phyloP scores from a whole-genome alignment of 768 basidiomycete genomes.

The Mycena pura region DNA sequence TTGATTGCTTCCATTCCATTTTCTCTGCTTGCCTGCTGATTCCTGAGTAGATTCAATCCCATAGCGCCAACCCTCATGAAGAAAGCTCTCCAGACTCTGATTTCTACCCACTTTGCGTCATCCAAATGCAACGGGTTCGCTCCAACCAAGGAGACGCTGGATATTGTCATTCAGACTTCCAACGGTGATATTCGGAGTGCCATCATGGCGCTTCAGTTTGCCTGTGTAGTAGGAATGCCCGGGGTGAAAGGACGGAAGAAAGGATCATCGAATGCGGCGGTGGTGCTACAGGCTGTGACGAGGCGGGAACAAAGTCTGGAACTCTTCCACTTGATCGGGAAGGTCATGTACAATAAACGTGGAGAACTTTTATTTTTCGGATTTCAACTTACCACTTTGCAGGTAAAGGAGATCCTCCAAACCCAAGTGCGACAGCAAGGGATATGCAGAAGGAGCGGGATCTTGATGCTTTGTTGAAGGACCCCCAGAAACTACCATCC shows the following conservation, averaged over 20 bases:
- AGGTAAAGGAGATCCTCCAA: slow-evolving; percentile 81
- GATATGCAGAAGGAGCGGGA: slow-evolving; percentile 69
- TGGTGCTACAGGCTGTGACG: slow-evolving; percentile 75
- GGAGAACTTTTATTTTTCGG: slow-evolving; percentile 27
- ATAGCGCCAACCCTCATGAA: slow-evolving; percentile 87
- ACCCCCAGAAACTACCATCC: slow-evolving; percentile 62
- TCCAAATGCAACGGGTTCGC: slow-evolving; percentile 32
- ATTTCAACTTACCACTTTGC: slow-evolving; percentile 11
- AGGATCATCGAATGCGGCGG: slow-evolving; percentile 33
- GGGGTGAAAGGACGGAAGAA: slow-evolving; percentile 39
- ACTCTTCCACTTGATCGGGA: slow-evolving; percentile 93
- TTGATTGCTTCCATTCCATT: background rate
- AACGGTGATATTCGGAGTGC: slow-evolving; percentile 95
- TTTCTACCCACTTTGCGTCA: slow-evolving; percentile 54
- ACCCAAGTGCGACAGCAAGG: slow-evolving; percentile 59
- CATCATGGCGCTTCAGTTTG: slow-evolving; percentile 92
- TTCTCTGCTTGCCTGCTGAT: background rate
- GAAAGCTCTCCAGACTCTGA: slow-evolving; percentile 73
- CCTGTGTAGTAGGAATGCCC: slow-evolving; percentile 57
- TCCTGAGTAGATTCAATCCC: slow-evolving; percentile 78
- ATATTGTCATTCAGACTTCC: slow-evolving; percentile 77
- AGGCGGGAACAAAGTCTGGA: slow-evolving; percentile 85
- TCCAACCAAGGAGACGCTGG: slow-evolving; percentile 71
- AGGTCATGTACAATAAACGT: slow-evolving; percentile 96
- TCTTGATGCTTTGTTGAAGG: slow-evolving; percentile 58